Conservation (phyloP, 768 basidiomycete genomes). For the Termitomyces sp. region DNA sequence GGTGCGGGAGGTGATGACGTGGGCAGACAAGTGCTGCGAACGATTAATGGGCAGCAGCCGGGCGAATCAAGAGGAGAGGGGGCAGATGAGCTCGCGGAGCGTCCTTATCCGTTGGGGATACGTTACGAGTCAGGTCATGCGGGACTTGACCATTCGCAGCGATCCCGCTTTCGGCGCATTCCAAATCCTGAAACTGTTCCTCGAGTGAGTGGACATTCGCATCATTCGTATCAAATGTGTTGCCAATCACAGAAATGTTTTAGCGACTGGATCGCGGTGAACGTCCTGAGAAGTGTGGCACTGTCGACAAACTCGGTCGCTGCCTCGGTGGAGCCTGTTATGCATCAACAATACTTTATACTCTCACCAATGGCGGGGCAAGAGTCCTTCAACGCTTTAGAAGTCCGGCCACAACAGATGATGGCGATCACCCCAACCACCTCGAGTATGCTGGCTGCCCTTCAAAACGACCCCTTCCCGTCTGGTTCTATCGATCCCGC, state of each 20-base stretch:
- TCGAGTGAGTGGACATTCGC: slow-evolving; percentile 58
- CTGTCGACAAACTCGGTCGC: slow-evolving; percentile 89
- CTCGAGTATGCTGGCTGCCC: slow-evolving; percentile 86
- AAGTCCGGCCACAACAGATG: slow-evolving; percentile 52
- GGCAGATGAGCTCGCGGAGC: slow-evolving; percentile 82
- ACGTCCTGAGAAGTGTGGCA: slow-evolving; percentile 82
- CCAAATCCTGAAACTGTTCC: slow-evolving; percentile 87
- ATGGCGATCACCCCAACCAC: slow-evolving; percentile 85
- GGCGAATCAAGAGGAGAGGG: slow-evolving; percentile 65
- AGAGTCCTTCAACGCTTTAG: slow-evolving; percentile 68
- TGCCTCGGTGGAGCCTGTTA: slow-evolving; percentile 87
- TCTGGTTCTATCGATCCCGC: slow-evolving; percentile 62
- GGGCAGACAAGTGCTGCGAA: slow-evolving; percentile 91
- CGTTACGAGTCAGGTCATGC: slow-evolving; percentile 90
- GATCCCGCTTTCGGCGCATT: slow-evolving; percentile 92
- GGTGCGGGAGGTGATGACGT: slow-evolving; percentile 82
- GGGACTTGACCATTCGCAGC: slow-evolving; percentile 88
- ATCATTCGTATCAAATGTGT: slow-evolving; percentile 4
- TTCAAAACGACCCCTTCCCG: slow-evolving; percentile 74
- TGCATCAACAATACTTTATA: slow-evolving; percentile 86
- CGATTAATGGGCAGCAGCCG: slow-evolving; percentile 72
- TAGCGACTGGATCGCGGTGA: slow-evolving; percentile 91
- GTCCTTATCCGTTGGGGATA: slow-evolving; percentile 90
- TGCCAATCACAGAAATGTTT: slow-evolving; percentile 11
- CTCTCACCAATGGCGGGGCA: slow-evolving; percentile 89